phyloP scores from a whole-genome alignment of 2,329 filamentous ascomycete genomes.

The Helminthosporium solani region DNA sequence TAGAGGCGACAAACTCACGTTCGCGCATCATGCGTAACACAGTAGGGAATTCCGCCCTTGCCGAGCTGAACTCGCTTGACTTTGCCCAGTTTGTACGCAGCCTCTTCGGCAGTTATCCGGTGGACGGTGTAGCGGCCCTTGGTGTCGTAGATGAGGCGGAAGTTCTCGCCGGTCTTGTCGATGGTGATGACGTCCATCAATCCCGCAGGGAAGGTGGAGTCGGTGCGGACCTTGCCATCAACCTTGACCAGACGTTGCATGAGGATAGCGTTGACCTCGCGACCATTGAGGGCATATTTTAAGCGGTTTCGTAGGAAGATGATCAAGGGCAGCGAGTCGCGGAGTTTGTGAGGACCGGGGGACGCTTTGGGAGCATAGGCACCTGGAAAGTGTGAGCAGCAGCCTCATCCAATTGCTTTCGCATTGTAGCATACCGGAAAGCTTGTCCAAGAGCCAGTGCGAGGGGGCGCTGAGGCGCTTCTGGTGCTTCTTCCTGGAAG shows the following conservation, averaged over 20 bases:
- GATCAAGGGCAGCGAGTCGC: slow-evolving; percentile 97
- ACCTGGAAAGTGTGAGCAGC: slow-evolving; percentile 33
- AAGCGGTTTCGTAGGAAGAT: slow-evolving; percentile 79
- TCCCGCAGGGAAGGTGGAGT: slow-evolving; percentile 93
- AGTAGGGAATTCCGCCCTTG: slow-evolving; percentile 99
- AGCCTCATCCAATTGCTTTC: slow-evolving; percentile 39
- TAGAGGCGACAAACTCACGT: slow-evolving; percentile 99
- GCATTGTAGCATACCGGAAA: slow-evolving; percentile 66
- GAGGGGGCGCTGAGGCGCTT: slow-evolving; percentile 99
- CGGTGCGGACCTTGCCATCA: slow-evolving; percentile 98
- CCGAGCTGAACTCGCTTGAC: slow-evolving; percentile 99
- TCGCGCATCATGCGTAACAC: slow-evolving; percentile 99
- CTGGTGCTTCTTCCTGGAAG: slow-evolving; percentile 92
- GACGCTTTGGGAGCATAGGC: slow-evolving; percentile 66
- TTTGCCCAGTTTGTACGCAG: slow-evolving; percentile 99
- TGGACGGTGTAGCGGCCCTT: slow-evolving; percentile 99
- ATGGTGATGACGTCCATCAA: slow-evolving; percentile 99
- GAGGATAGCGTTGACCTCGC: slow-evolving; percentile 95
- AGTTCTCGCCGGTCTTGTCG: slow-evolving; percentile 99
- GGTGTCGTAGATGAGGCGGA: slow-evolving; percentile 99
- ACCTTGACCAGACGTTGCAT: slow-evolving; percentile 99
- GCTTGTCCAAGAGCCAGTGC: slow-evolving; percentile 99
- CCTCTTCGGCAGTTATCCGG: slow-evolving; percentile 98
- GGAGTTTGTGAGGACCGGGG: slow-evolving; percentile 96
- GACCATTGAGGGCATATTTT: slow-evolving; percentile 99